A percentile compares a stretch with the other conserved stretches of the same genome.
These are phyloP conservation scores for Ampelocalamus luodianensis DNA, from an alignment of 176 grass and related monocot genomes.

Conservation along the genomic window DNA sequence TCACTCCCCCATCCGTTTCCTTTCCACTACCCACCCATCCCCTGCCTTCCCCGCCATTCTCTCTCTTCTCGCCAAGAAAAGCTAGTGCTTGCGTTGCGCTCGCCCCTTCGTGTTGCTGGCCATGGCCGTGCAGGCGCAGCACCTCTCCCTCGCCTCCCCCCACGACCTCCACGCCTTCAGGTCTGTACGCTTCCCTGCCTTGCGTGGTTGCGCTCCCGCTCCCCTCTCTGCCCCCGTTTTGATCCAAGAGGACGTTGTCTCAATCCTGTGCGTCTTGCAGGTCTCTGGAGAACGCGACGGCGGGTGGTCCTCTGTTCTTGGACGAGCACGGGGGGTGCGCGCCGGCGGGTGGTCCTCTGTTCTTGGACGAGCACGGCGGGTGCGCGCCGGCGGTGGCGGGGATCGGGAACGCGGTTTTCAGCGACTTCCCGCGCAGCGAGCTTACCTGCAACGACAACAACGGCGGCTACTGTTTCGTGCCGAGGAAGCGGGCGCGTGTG, in stretches of 20 bases:
- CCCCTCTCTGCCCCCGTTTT: not conserved
- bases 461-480: slow-evolving; percentile 5
- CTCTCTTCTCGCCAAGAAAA: not conserved
- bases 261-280: not conserved
- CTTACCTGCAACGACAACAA: not conserved
- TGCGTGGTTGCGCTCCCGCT: not conserved
- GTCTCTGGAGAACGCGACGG: not conserved
- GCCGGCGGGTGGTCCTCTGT: not conserved
- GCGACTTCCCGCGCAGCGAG: slow-evolving; percentile 30
- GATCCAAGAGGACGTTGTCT: not conserved
- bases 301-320: not conserved
- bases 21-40: not conserved
- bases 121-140: slow-evolving; percentile 63
- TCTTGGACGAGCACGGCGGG: not conserved
- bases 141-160: slow-evolving; percentile 36
- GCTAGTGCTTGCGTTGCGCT: not conserved
- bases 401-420: not conserved
- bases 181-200: not conserved
- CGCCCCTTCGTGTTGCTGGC: not conserved
- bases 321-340: not conserved
- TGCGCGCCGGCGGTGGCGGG: not conserved
- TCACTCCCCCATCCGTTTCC: not conserved
- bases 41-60: not conserved
- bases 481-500: slow-evolving; percentile 46
- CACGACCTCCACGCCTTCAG: slow-evolving; percentile 17